phyloP scores from a whole-genome alignment of 2,329 filamentous ascomycete genomes.

The Trichoderma sp. region DNA sequence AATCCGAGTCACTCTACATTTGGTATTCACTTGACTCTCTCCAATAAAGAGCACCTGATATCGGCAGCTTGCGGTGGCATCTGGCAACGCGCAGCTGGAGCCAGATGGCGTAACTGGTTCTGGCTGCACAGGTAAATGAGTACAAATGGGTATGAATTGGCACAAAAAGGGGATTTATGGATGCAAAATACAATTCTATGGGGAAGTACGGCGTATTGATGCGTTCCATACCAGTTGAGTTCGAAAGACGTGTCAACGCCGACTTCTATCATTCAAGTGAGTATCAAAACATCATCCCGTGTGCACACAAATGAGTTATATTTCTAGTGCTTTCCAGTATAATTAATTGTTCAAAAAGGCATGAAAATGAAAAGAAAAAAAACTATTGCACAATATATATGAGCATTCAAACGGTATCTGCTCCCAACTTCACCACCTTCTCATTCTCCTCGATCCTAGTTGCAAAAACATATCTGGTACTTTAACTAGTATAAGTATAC shows the following conservation, averaged over 20 bases:
- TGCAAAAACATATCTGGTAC: no score
- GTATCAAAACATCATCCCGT: neutral
- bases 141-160: neutral
- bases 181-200: no score
- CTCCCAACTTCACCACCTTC: neutral
- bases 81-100: neutral
- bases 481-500: no score
- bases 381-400: no score
- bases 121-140: neutral
- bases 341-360: no score
- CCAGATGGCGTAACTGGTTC: neutral
- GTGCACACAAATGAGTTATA: no score
- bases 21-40: neutral
- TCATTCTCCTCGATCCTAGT: neutral
- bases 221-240: neutral
- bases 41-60: neutral
- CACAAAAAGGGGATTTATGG: neutral
- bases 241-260: neutral
- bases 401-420: neutral
- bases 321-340: no score
- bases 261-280: neutral
- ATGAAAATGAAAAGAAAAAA: no score
- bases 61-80: neutral
- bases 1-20: no score
- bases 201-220: fast-evolving